Evolutionary conservation across 208 protist genomes (phyloP), one percentile per base, ranked within the genome.

Genomic region (Crithidia brevicula): DNA sequence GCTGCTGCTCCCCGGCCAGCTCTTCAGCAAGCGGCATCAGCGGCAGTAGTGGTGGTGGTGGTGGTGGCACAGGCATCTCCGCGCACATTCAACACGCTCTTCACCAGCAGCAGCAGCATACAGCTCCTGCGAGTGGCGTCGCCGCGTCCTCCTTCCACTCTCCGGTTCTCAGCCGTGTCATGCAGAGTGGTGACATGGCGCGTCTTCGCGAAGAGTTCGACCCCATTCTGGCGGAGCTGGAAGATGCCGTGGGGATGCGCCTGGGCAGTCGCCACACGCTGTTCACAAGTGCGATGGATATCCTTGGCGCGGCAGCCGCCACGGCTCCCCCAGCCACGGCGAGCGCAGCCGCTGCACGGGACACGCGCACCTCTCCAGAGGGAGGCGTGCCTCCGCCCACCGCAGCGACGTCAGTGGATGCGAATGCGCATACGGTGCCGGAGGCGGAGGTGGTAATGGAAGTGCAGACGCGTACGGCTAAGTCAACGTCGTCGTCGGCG

Each of bases 191-290:
- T 20, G 88, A 84, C 52, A 91, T 96, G 40, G 28, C 62, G 11
- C 67, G 71, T 22, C 73, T 96, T 31, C 90, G 90, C n/a, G 90
- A 96, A 45, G 84, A 88, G 67, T 96, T 93, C 62, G 87, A 93
- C 65, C 87, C 90, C 0, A 80, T 96, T 25, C 73, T 96, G 31
- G 77, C 83, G 11, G 72, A 84, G 34, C 74, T 96, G 59, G 87
- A 96, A 67, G 60, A 91, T 50, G 85, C 82, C 6, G 83, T 93
- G 15, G 90, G 90, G 20, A 92, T 93, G 85, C 86, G 86, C 49
- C 79, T 96, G 11, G 90, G 90, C 46, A 92, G 86, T 56, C 85
- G 90, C 33, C 89, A 95, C 69, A 85, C 86, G 11, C 85, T 95
- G 50, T 95, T 95, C 68, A 91, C 89, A 2, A 83, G 75, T 43